Evolutionary conservation across 345 rosid species (phyloP), one percentile per base, ranked within the genome.

Genomic region (Noccaea bulbosa): DNA sequence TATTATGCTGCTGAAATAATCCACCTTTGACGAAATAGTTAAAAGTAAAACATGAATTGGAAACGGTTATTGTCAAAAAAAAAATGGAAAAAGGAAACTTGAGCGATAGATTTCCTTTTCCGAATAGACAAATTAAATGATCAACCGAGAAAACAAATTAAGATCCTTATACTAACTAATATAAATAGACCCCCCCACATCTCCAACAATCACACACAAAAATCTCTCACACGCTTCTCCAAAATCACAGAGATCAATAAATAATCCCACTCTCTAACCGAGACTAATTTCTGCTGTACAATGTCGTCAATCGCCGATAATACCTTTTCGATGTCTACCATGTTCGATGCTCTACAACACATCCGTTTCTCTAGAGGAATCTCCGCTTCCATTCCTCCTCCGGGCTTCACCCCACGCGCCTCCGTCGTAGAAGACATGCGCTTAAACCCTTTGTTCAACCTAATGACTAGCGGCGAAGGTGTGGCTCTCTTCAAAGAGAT

Each of bases 261-360:
- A 7, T 35, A 35, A 35, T 5, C 7, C 39, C 39, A 24, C 8
- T 35, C 39, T 35, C 10, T 35, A 35, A 7, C 8, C 7, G 10
- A 50, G 15, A 51, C 11, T 24, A 89, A 4, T 51, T 77, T 83
- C 27, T 24, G 20, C 85, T 0, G 73, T 81, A 51, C 56, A 24
- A 51, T 51, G 16, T 8, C 56, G 6, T 17, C 20, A 17, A 30
- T 16, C 81, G 81, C 6, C 72, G 86, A 37, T 86, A 55, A 32
- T 15, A n/a, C 73, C 8, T 35, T 57, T 38, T 45, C 56, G 15
- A 45, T 57, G 73, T 56, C 65, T 3, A 22, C 7, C 38, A 35
- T 69, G 56, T 17, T 5, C 16, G 5, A 57, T 35, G 65, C 65
- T 35, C 34, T 69, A 22, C 73, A 16, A 58, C 17, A 22, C 8